phyloP scores from a whole-genome alignment of 2,329 filamentous ascomycete species.

The Paecilomyces sp. region DNA sequence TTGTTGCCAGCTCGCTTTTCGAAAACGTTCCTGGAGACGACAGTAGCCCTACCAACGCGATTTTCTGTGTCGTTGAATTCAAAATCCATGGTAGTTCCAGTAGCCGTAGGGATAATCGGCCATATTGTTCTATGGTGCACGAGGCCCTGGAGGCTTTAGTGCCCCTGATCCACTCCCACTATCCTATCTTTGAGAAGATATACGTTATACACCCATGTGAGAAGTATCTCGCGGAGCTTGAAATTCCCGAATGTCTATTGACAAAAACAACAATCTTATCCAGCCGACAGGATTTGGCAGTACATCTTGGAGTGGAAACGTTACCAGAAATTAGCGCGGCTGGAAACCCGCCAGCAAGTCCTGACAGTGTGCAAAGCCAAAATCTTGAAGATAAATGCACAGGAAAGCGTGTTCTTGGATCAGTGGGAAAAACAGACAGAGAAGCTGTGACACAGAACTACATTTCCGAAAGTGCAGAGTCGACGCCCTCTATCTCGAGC shows the following conservation, averaged over 20 bases:
- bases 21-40: background rate
- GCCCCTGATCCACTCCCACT: slow-evolving; percentile 1
- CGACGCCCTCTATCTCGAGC: background rate
- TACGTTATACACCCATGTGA: slow-evolving; percentile 1
- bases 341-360: background rate
- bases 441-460: background rate
- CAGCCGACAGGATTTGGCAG: background rate
- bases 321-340: background rate
- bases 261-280: background rate
- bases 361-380: background rate
- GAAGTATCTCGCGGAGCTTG: slow-evolving; percentile 1
- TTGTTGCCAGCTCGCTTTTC: background rate
- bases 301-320: background rate
- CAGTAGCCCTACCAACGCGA: background rate
- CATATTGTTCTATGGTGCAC: background rate
- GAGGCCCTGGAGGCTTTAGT: background rate
- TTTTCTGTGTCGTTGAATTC: slow-evolving; percentile 3
- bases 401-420: background rate
- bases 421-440: background rate
- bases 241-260: slow-evolving; percentile 2
- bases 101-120: background rate
- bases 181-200: slow-evolving; percentile 1
- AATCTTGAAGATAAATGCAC: background rate
- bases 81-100: background rate
- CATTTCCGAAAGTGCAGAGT: background rate